Conservation (phyloP, 345 rosid genomes). For the Erysimum cheiranthoides region DNA sequence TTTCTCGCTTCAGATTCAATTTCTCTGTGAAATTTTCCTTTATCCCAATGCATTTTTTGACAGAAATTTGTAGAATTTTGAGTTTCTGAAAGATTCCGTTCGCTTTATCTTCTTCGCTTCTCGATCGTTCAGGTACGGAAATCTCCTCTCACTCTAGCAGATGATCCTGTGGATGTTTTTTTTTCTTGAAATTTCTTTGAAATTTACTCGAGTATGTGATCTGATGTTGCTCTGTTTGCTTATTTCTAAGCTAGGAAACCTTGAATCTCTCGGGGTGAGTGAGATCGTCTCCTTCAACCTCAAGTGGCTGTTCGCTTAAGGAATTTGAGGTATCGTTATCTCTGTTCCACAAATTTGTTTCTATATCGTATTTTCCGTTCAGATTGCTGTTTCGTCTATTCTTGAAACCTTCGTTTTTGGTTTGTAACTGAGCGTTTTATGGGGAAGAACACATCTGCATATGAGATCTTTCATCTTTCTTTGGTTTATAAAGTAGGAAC, state of each 20-base stretch:
- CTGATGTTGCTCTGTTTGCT: constrained; percentile 29
- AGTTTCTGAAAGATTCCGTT: not conserved
- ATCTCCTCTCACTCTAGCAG: not conserved
- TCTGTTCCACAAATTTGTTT: not conserved
- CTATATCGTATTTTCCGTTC: not conserved
- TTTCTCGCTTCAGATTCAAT: not conserved
- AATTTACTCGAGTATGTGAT: not conserved
- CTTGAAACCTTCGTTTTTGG: not conserved
- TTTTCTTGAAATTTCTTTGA: not conserved
- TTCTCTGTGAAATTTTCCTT: not conserved
- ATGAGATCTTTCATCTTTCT: not conserved
- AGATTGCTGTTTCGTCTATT: not conserved
- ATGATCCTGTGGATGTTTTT: not conserved
- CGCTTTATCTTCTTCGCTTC: not conserved
- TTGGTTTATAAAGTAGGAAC: not conserved
- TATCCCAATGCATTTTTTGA: not conserved
- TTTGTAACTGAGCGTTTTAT: not conserved
- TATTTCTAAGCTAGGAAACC: constrained; percentile 1
- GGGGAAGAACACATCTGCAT: not conserved
- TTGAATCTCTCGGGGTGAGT: not conserved
- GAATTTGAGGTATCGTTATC: constrained; percentile 18
- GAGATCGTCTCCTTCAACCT: constrained; percentile 24
- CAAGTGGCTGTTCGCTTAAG: not conserved
- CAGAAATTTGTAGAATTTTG: not conserved
- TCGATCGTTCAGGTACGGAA: constrained; percentile 1